Base-by-base conservation (phyloP, 495 filamentous ascomycete genomes). In the Penicillium nucicola region DNA sequence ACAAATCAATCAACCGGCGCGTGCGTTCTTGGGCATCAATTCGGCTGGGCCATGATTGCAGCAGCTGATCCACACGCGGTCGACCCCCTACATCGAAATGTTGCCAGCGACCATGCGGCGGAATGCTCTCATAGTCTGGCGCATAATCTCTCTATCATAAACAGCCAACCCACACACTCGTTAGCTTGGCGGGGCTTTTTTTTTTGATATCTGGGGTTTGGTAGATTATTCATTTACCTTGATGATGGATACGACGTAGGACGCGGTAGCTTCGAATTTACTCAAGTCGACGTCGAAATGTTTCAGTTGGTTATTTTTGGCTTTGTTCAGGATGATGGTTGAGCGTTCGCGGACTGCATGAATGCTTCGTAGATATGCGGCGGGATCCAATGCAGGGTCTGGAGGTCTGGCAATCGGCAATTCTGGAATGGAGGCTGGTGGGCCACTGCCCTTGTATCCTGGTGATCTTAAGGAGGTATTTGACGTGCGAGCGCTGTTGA, bases 191-290 rank as follows among this genome's bases (percentile, higher is more conserved):
- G 37, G 30, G 15, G 19, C 40, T 4, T 32, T 28, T 12, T 32
- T 3, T 10, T 5, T 35, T 3, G 35, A 44, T 32, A 22, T 49
- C 18, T 4, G n/a, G n/a, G n/a, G n/a, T n/a, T n/a, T n/a, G n/a
- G n/a, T n/a, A n/a, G n/a, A n/a, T n/a, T n/a, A n/a, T n/a, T n/a
- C n/a, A n/a, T 48, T 59, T 58, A 91, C 93, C 88, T 97, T 97
- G 74, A 98, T 97, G 50, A 98, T 96, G 14, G 89, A 88, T 22
- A 95, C 87, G 8, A 98, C 86, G 65, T 96, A 98, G n/a, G 79
- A 83, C 3, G 90, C 91, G 1, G 92, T 92, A 49, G 92, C 90
- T 28, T 78, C 66, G 62, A 97, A 96, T 67, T 95, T 95, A 69
- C 68, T 68, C 79, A 92, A 82, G 62, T 98, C 92, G 10, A 97